These are phyloP conservation scores for Nitzschia sp. DNA, from an alignment of 108 stramenopile species.

Conservation along the genomic window DNA sequence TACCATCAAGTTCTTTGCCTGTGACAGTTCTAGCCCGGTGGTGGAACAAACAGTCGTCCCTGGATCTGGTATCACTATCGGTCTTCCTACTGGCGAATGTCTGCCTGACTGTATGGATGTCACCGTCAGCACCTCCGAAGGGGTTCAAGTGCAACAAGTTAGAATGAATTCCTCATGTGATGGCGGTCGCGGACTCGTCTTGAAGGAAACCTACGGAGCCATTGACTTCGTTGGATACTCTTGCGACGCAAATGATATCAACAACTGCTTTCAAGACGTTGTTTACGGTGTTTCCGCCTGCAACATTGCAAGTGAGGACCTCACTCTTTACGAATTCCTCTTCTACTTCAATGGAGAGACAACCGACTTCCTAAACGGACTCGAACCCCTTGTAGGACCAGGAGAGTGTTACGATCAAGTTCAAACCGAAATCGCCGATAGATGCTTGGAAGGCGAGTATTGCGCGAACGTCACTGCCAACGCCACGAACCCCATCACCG, in stretches of 20 bases:
- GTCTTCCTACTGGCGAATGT: conserved; percentile 3
- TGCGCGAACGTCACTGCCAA: conserved; percentile 13
- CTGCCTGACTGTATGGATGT: conserved; percentile 23
- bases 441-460: conserved; percentile 18
- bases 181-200: conserved; percentile 16
- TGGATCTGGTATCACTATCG: conserved; percentile 1
- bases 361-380: conserved; percentile 2
- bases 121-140: not conserved
- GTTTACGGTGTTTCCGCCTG: conserved; percentile 18
- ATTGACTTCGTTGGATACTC: conserved; percentile 30
- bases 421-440: not conserved
- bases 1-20: conserved; percentile 7
- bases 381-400: conserved; percentile 1
- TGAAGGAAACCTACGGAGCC: conserved; percentile 19
- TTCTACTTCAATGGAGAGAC: conserved; percentile 3
- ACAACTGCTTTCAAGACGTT: conserved; percentile 23
- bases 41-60: not conserved
- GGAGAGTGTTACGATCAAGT: conserved; percentile 21
- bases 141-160: conserved; percentile 8
- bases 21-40: conserved; percentile 2
- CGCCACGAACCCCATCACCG: conserved; percentile 14
- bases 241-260: conserved; percentile 11
- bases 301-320: conserved; percentile 3
- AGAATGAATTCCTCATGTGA: conserved; percentile 26
- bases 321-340: conserved; percentile 13